A percentile compares a stretch with the other conserved stretches of the same genome.
These are phyloP conservation scores for Aspergillus sp. DNA, from an alignment of 2,329 filamentous ascomycete species.

Conservation along the genomic window DNA sequence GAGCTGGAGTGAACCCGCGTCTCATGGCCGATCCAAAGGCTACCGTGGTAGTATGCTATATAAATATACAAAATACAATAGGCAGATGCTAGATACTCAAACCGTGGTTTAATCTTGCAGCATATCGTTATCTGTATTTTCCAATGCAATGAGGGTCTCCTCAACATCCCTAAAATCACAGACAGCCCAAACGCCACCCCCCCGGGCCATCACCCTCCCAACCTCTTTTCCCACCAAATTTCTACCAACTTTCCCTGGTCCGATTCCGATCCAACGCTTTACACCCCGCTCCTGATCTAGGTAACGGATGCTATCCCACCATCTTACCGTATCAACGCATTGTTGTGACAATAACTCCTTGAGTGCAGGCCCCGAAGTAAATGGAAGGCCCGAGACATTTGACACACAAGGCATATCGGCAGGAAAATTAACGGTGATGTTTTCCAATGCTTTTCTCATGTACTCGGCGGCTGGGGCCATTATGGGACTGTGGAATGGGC, in stretches of 20 bases:
- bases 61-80: not conserved
- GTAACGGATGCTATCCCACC: slow-evolving; percentile 93
- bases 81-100: not conserved
- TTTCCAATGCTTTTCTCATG: slow-evolving; percentile 68
- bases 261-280: slow-evolving; percentile 84
- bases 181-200: slow-evolving; percentile 90
- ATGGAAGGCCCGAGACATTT: slow-evolving; percentile 81
- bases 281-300: slow-evolving; percentile 81
- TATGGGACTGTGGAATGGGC: slow-evolving; percentile 86
- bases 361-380: slow-evolving; percentile 69
- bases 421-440: slow-evolving; percentile 69
- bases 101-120: slow-evolving; percentile 29
- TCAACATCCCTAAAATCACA: slow-evolving; percentile 76
- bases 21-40: not conserved
- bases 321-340: slow-evolving; percentile 87
- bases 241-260: slow-evolving; percentile 87
- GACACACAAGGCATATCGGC: slow-evolving; percentile 75
- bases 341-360: slow-evolving; percentile 77
- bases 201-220: slow-evolving; percentile 76
- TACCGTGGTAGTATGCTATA: not conserved
- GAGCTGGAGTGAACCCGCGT: not conserved
- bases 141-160: slow-evolving; percentile 63
- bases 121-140: slow-evolving; percentile 57
- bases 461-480: slow-evolving; percentile 81
- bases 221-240: slow-evolving; percentile 96